phyloP scores from a whole-genome alignment of 2,329 filamentous ascomycete species.

The Aquanectria penicillioides region DNA sequence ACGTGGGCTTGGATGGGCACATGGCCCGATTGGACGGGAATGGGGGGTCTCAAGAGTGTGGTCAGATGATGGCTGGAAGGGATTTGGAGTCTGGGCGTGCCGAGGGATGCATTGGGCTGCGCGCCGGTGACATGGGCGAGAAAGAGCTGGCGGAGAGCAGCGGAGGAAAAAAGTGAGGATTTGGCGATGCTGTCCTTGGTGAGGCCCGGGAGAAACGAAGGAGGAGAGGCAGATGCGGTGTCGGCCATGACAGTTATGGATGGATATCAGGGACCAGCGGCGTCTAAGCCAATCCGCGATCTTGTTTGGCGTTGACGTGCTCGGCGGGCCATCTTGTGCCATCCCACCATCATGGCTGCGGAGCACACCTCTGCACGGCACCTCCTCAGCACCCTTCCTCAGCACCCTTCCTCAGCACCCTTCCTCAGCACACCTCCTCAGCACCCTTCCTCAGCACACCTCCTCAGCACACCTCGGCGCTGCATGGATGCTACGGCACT shows the following conservation, averaged over 20 bases:
- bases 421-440: no score
- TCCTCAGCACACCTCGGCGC: no score
- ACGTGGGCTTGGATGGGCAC: background rate
- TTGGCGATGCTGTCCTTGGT: background rate
- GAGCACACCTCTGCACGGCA: slow-evolving; percentile 1
- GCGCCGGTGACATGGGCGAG: no score
- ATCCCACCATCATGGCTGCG: slow-evolving; percentile 9
- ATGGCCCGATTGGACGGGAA: background rate
- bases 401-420: background rate
- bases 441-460: no score
- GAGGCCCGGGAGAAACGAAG: background rate
- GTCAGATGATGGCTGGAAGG: slow-evolving; percentile 14
- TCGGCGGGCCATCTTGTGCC: slow-evolving; percentile 19
- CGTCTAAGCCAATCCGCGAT: slow-evolving; percentile 10
- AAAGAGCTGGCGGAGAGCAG: background rate
- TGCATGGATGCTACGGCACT: no score
- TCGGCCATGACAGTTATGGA: background rate
- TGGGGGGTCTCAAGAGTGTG: background rate
- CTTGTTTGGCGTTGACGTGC: slow-evolving; percentile 15
- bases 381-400: background rate
- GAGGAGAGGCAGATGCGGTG: background rate
- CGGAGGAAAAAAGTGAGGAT: background rate
- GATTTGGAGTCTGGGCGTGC: background rate
- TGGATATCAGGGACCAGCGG: background rate
- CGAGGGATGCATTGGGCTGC: slow-evolving; percentile 5